phyloP scores from a whole-genome alignment of 2,329 filamentous ascomycete species.

The Xylariaceae sp. region DNA sequence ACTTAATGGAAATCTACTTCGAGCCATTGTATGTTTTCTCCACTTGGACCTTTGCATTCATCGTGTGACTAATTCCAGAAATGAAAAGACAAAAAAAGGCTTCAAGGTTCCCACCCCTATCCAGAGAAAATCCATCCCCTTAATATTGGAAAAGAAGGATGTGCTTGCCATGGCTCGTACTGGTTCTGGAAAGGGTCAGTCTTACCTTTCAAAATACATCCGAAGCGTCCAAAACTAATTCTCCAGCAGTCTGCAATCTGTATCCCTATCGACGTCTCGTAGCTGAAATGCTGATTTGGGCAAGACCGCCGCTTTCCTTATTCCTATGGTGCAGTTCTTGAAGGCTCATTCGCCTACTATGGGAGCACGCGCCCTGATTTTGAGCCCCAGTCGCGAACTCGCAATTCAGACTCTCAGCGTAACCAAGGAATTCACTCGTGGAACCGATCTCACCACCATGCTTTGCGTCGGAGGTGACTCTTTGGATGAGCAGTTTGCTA shows the following conservation, averaged over 20 bases:
- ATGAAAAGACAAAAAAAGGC: constrained; percentile 85
- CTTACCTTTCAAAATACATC: not conserved
- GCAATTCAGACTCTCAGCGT: constrained; percentile 66
- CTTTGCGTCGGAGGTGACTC: constrained; percentile 84
- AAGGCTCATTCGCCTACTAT: constrained; percentile 84
- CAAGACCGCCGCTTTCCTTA: constrained; percentile 87
- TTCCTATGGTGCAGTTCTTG: constrained; percentile 94
- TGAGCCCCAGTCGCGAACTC: constrained; percentile 91
- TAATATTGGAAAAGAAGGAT: constrained; percentile 85
- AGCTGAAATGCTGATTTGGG: constrained; percentile 1
- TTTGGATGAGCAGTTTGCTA: constrained; percentile 18
- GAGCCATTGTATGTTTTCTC: too few species aligned
- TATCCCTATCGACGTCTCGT: not conserved
- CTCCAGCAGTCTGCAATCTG: constrained; percentile 3
- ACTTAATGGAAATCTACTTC: constrained; percentile 76
- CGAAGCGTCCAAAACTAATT: not conserved
- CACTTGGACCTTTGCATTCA: too few species aligned
- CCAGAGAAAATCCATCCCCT: constrained; percentile 91
- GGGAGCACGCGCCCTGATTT: constrained; percentile 78
- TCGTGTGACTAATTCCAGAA: too few species aligned
- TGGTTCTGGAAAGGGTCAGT: constrained; percentile 75
- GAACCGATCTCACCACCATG: constrained; percentile 85
- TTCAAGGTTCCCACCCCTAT: constrained; percentile 96
- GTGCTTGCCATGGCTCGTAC: constrained; percentile 95
- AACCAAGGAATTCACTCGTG: constrained; percentile 86